Evolutionary conservation across 2,329 filamentous ascomycete species (phyloP), one percentile per base, ranked within the genome.

Genomic region (Bipolaris bicolor): DNA sequence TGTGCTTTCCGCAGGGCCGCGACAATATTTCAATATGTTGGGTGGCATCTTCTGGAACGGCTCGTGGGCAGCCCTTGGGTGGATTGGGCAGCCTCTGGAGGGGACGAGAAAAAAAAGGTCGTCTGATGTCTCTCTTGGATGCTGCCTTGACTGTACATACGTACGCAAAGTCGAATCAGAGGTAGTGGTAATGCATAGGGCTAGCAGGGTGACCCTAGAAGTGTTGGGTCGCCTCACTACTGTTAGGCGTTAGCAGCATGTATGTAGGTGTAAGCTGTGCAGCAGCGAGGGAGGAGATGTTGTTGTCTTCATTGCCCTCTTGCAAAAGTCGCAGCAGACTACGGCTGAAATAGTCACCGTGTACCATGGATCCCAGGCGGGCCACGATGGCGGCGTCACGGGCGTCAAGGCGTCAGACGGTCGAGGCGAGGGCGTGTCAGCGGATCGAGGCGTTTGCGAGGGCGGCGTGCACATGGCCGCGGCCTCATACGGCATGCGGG

Each of bases 401-500:
- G 56, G 58, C 33, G 36, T 22, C 26, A 10, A 29, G 51, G 55
- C 58, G 52, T 44, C 41, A 44, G 41, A 44, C 22, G 48, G 51
- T 41, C 44, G 40, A 26, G 34, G 36, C n/a, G 46, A 20, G 45
- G 20, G 52, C 26, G 53, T 48, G 52, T 49, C 29, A 48, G 54
- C 37, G 45, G 41, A 52, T 49, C 50, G 58, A 64, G 53, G 54
- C 53, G 52, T 24, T 22, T 49, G 61, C 60, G 57, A 64, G 61
- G 56, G 56, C 59, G 54, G 46, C 40, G 37, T 54, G 31, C 52
- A 55, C 58, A 58, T 49, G 62, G 50, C 57, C 56, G 48, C 26
- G 2, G 7, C 43, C 51, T 43, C 53, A 58, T 56, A 62, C 58
- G 53, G 60, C 45, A 52, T 57, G 58, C 54, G 61, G 58, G 63